A percentile compares a stretch with the other conserved stretches of the same genome.
Conservation (phyloP, 2,329 filamentous ascomycete genomes). For the Penicillium hordei region DNA sequence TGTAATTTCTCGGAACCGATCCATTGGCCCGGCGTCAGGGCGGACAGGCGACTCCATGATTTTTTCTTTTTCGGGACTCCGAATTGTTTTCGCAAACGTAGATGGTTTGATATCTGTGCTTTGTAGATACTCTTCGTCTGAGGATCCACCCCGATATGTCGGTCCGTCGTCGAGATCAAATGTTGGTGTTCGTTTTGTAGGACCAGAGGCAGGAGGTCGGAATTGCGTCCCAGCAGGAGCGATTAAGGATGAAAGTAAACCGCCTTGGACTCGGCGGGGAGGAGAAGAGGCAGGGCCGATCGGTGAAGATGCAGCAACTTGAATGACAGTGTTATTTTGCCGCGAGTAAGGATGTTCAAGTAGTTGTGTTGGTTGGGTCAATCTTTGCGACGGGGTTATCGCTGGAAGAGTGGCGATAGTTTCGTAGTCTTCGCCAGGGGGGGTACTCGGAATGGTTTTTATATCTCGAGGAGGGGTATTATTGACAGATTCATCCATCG, state of each 20-base stretch:
- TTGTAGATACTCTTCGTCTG: slow-evolving; percentile 56
- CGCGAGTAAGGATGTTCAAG: slow-evolving; percentile 46
- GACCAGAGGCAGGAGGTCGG: slow-evolving; percentile 50
- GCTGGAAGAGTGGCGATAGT: slow-evolving; percentile 52
- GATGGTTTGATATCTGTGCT: slow-evolving; percentile 62
- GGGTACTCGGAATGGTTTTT: slow-evolving; percentile 32
- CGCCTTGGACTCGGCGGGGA: slow-evolving; percentile 40
- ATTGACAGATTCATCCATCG: slow-evolving; percentile 43
- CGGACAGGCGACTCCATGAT: slow-evolving; percentile 44
- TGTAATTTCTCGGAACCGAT: slow-evolving; percentile 48
- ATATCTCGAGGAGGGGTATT: slow-evolving; percentile 42
- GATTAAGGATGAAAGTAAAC: slow-evolving; percentile 61
- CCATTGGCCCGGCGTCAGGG: slow-evolving; percentile 26
- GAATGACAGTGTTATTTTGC: slow-evolving; percentile 54
- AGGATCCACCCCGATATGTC: slow-evolving; percentile 61
- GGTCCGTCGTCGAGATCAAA: slow-evolving; percentile 57
- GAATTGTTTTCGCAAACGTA: slow-evolving; percentile 51
- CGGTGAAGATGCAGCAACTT: slow-evolving; percentile 89
- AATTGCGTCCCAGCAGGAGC: slow-evolving; percentile 75
- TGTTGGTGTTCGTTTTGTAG: slow-evolving; percentile 41
- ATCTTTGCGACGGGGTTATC: slow-evolving; percentile 50
- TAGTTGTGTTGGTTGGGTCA: slow-evolving; percentile 63
- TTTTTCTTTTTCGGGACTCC: slow-evolving; percentile 43
- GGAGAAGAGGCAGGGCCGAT: slow-evolving; percentile 52
- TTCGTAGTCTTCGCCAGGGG: slow-evolving; percentile 43